Evolutionary conservation across 1,139 yeast genomes (phyloP).

Genomic region (Magnusiomyces sp.): DNA sequence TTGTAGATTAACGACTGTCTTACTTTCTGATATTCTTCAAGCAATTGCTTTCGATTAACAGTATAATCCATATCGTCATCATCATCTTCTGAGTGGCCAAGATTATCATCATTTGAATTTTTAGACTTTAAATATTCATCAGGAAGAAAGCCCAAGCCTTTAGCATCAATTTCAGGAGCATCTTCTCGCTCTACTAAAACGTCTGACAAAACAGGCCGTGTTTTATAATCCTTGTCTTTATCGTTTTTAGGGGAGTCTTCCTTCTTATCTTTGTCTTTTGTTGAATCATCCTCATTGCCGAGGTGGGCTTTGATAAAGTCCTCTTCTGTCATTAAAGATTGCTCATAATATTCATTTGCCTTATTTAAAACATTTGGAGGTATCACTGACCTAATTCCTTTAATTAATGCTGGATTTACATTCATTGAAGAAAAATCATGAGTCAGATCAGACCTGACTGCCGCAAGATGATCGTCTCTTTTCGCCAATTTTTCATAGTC

Average conservation of each 20-base stretch:
- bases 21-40: slow-evolving; percentile 49
- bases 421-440: too few relatives aligned
- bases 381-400: slow-evolving; percentile 11
- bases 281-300: slow-evolving; percentile 13
- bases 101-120: slow-evolving; percentile 8
- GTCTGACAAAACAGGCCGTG: slow-evolving; percentile 18
- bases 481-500: neutral
- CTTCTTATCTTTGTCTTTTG: slow-evolving; percentile 7
- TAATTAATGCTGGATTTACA: slow-evolving; percentile 3
- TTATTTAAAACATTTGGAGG: slow-evolving; percentile 18
- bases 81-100: slow-evolving; percentile 17
- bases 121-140: slow-evolving; percentile 11
- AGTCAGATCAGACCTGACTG: too few relatives aligned
- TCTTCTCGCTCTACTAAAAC: slow-evolving; percentile 18
- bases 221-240: slow-evolving; percentile 4
- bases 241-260: slow-evolving; percentile 9
- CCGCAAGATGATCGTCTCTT: too few relatives aligned
- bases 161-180: slow-evolving; percentile 10
- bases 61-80: slow-evolving; percentile 15
- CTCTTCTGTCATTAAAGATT: slow-evolving; percentile 30
- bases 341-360: slow-evolving; percentile 24
- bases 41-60: slow-evolving; percentile 30
- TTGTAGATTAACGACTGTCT: slow-evolving; percentile 45
- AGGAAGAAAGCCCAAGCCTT: slow-evolving; percentile 12
- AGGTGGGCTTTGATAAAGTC: slow-evolving; percentile 26